A percentile compares a stretch with the other conserved stretches of the same genome.
Evolutionary conservation across 805 yeast genomes (phyloP).

Genomic region (Vanderwaltozyma yarrowii): DNA sequence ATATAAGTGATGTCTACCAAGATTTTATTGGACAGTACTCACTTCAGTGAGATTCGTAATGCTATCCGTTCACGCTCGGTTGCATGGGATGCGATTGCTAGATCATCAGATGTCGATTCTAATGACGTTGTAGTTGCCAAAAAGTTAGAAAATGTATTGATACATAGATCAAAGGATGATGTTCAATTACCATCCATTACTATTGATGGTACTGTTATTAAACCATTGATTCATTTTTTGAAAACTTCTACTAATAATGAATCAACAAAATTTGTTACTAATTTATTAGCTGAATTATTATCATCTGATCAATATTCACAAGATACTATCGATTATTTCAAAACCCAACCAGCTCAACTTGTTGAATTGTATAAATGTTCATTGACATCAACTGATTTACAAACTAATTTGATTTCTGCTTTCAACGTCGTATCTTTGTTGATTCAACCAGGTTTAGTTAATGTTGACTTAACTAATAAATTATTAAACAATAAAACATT

Average conservation of each 20-base stretch:
- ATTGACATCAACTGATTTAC: constrained; percentile 19
- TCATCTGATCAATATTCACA: constrained; percentile 14
- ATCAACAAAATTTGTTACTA: constrained; percentile 23
- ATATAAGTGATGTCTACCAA: constrained; percentile 2
- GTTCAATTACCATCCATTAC: constrained; percentile 10
- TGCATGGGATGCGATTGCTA: constrained; percentile 86
- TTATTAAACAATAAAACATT: constrained; percentile 17
- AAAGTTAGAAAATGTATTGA: constrained; percentile 19
- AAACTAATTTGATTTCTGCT: constrained; percentile 23
- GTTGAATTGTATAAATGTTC: constrained; percentile 17
- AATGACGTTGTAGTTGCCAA: constrained; percentile 50
- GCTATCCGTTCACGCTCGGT: constrained; percentile 69
- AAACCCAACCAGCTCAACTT: constrained; percentile 13
- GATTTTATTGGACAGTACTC: constrained; percentile 49
- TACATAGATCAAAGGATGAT: constrained; percentile 27
- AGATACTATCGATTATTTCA: constrained; percentile 16
- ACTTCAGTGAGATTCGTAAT: constrained; percentile 52
- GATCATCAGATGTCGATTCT: constrained; percentile 56
- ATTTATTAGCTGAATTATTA: constrained; percentile 24
- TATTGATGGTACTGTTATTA: constrained; percentile 10
- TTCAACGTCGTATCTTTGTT: constrained; percentile 26
- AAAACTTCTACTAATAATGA: constrained; percentile 18
- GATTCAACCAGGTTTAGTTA: constrained; percentile 16
- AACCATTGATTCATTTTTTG: constrained; percentile 22
- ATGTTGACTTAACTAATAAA: constrained; percentile 12